Conservation (phyloP, 306 rosid genomes). For the Datisca glomerata region DNA sequence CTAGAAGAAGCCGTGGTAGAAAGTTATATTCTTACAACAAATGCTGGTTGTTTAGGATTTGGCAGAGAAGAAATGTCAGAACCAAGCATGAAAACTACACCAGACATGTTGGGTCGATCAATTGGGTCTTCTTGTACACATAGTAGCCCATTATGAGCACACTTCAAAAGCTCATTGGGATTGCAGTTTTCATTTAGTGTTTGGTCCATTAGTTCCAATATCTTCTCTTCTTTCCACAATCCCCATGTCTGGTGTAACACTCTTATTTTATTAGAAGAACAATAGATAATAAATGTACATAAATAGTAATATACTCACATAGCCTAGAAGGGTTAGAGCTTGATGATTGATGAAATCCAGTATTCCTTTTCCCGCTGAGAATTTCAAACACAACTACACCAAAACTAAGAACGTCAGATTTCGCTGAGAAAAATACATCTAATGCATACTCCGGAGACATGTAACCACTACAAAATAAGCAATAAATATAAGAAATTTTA, state of each 20-base stretch:
- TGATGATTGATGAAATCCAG: conserved; percentile 6
- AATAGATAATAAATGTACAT: too few relatives aligned
- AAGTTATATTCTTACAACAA: conserved; percentile 1
- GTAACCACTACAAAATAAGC: neutral
- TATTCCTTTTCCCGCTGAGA: conserved; percentile 7
- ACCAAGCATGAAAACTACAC: conserved; percentile 4
- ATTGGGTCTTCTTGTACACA: conserved; percentile 14
- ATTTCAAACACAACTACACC: too few relatives aligned
- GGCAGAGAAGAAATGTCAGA: conserved; percentile 7
- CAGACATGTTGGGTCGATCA: too few relatives aligned
- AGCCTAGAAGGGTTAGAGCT: conserved; percentile 9
- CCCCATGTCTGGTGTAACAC: conserved; percentile 4
- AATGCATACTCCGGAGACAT: conserved; percentile 11
- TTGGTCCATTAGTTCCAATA: conserved; percentile 2
- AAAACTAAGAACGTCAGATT: too few relatives aligned
- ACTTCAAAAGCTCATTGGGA: conserved; percentile 6
- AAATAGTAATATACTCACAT: neutral
- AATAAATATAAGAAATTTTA: neutral
- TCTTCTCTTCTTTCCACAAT: neutral
- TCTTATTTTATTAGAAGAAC: neutral
- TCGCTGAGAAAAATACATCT: conserved; percentile 2
- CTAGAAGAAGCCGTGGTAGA: neutral
- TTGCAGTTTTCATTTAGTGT: neutral
- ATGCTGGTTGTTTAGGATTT: conserved; percentile 10
- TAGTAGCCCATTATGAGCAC: conserved; percentile 5